Evolutionary conservation across 1,284 basidiomycete genomes (phyloP), one percentile per base, ranked within the genome.

Genomic region (Ganoderma boninense): DNA sequence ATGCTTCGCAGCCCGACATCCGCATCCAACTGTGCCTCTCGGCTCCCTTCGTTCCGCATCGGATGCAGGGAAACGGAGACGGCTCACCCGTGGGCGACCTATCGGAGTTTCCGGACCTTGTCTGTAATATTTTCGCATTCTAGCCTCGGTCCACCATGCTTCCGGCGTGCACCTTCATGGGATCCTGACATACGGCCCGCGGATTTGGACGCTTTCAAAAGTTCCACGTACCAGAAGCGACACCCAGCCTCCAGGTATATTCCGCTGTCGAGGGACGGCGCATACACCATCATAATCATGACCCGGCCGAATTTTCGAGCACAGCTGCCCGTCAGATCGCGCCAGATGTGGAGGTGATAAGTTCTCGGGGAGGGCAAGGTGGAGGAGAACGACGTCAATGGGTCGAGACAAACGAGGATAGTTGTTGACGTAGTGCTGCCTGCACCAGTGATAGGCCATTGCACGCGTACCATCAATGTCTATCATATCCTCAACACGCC

Each of bases 181-280:
- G 66, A 66, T 62, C 65, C 57, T 62, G 67, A 63, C 71, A 73
- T 70, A 68, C 67, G 69, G 68, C 66, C 52, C 66, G 68, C 70
- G 46, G 56, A 46, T 44, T 63, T 61, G 64, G 61, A 65, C 65
- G 63, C 62, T 57, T 68, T 67, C 67, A 32, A 32, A 32, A 32
- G 29, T 32, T 32, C 29, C 29, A 40, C 63, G 38, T 52, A 65
- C 64, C 64, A 54, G 64, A 40, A 23, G 13, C 46, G 46, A n/a
- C 46, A 18, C 32, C 35, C 35, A 54, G 46, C 20, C 38, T 38
- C 10, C 44, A 54, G 23, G 11, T 23, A 54, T 42, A 52, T 42
- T 57, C 52, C 64, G 52, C 32, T 18, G 32, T 40, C 35, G 40
- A 18, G 13, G 26, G 20, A 20, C 18, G 20, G 18, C 6, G 59